Base-by-base conservation (phyloP, 75 land plant genomes). In the Azolla pinnata region DNA sequence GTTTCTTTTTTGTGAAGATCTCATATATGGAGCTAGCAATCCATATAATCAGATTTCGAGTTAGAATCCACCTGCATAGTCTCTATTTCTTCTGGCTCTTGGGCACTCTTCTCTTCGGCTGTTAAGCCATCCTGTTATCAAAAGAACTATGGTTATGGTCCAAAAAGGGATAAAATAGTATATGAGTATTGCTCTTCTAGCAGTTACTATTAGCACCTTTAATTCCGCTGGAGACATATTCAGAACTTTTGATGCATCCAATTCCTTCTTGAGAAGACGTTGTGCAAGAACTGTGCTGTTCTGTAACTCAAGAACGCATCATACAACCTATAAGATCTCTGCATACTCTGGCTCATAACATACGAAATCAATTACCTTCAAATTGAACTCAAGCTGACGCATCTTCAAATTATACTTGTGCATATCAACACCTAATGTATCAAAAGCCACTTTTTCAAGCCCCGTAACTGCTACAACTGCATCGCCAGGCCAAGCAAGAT, bases 341-440 rank as follows among this genome's bases (percentile, higher is more conserved):
- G 49, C 49, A n/a, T n/a, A n/a, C n/a, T n/a, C n/a, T n/a, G n/a
- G n/a, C 9, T 16, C 4, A 34, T 33, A 59, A 19, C n/a, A 19
- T 30, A 9, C 47, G 14, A n/a, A 16, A 20, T 18, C 17, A 10
- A 59, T 44, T 51, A 87, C 93, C 90, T 81, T 85, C 12, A 88
- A 77, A 71, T 90, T 95, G 51, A 86, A 95, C 35, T 66, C 74
- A 18, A 95, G 56, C 54, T 73, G 77, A 28, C 99, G 75, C 87
- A 95, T 77, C 33, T 95, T 95, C 33, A 89, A 79, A 64, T 95
- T 90, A 31, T 86, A 95, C 75, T 95, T 95, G 60, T 74, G 81
- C 57, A 72, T 64, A 54, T 92, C 87, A 33, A 66, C 63, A 21
- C 80, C 79, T 57, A 83, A 64, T 33, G 70, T 20, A 20, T 93